phyloP scores from a whole-genome alignment of 2,329 filamentous ascomycete species.

The Ascomycota sp. region DNA sequence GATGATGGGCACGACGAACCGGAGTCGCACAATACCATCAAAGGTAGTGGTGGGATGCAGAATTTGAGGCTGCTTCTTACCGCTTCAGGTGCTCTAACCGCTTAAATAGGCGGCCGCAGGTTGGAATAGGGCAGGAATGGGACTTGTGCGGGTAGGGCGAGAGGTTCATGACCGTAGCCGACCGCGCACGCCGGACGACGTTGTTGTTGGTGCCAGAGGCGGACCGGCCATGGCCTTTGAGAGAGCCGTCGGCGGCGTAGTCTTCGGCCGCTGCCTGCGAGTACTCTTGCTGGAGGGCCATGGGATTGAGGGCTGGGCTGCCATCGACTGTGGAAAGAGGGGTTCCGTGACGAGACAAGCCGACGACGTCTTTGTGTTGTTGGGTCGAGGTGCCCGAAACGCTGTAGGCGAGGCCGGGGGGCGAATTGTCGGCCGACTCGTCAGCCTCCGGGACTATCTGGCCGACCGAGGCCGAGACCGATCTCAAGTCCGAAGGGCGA shows the following conservation, averaged over 20 bases:
- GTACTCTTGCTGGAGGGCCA: constrained; percentile 54
- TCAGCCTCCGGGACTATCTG: constrained; percentile 66
- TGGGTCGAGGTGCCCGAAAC: constrained; percentile 44
- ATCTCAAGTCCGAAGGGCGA: constrained; percentile 77
- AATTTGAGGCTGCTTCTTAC: too few species aligned
- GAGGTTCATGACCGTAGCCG: constrained; percentile 89
- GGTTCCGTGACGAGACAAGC: constrained; percentile 80
- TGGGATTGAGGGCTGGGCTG: constrained; percentile 52
- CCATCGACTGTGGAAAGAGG: constrained; percentile 70
- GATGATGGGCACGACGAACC: constrained; percentile 7
- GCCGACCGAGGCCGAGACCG: constrained; percentile 71
- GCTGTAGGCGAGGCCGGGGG: constrained; percentile 54
- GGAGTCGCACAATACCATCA: background rate
- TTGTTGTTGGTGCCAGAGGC: constrained; percentile 52
- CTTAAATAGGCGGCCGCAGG: constrained; percentile 94
- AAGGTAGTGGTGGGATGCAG: background rate
- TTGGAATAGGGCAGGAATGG: constrained; percentile 97
- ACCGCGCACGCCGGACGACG: constrained; percentile 74
- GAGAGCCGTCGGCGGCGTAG: constrained; percentile 27
- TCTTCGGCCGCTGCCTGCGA: constrained; percentile 42
- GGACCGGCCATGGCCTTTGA: constrained; percentile 37
- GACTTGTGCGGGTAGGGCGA: constrained; percentile 95
- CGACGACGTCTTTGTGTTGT: constrained; percentile 61
- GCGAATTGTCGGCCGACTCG: constrained; percentile 59
- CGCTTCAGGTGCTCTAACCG: constrained; percentile 96